These are phyloP conservation scores for Psidium guajava DNA, from an alignment of 345 rosid species.

Conservation along the genomic window DNA sequence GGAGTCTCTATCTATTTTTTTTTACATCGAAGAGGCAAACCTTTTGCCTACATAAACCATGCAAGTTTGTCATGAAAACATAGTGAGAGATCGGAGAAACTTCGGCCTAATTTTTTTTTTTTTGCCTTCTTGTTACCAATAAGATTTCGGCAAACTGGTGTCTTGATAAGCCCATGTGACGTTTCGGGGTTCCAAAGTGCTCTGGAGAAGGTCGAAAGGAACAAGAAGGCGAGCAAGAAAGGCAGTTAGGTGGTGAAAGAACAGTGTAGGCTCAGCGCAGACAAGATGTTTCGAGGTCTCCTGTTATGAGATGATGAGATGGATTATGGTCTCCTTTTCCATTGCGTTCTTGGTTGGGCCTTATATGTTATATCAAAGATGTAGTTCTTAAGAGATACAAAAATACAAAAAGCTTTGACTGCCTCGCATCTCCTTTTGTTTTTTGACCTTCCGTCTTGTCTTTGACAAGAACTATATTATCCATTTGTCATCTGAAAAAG, in stretches of 20 bases:
- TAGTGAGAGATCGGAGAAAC: too few relatives aligned
- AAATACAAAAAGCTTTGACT: too few relatives aligned
- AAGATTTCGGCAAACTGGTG: slow-evolving; percentile 35
- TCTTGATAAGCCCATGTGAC: slow-evolving; percentile 52
- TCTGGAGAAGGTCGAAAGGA: too few relatives aligned
- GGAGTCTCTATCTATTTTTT: too few relatives aligned
- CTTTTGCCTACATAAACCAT: too few relatives aligned
- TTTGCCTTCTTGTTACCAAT: too few relatives aligned
- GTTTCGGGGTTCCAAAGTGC: slow-evolving; percentile 20
- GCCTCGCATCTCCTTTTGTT: background rate
- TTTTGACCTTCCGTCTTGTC: background rate
- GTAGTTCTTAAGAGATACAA: background rate
- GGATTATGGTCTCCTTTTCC: background rate
- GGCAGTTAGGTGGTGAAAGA: background rate
- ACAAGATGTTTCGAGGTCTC: background rate
- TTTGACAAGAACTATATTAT: background rate
- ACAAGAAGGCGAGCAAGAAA: background rate
- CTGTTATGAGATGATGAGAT: background rate
- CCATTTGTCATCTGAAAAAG: background rate
- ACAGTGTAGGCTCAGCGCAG: background rate
- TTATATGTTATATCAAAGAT: background rate
- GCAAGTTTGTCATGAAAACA: too few relatives aligned
- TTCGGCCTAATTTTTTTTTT: too few relatives aligned
- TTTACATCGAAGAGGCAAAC: too few relatives aligned
- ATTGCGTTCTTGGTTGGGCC: background rate